Evolutionary conservation across 73 alveolate genomes (phyloP).

Genomic region (Paramecium biaurelia): DNA sequence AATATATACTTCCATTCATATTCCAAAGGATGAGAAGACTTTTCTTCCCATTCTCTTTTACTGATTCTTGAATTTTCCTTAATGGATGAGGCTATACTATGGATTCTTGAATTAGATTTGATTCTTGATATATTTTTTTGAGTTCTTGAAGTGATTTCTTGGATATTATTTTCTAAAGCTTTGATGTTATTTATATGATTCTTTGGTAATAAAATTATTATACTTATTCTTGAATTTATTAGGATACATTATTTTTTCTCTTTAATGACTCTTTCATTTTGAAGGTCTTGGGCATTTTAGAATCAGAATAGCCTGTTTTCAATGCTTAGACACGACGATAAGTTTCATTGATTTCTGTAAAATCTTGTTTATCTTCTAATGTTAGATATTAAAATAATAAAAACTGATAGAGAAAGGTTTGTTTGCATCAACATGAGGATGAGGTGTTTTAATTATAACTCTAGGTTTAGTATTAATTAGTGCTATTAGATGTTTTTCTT

Average conservation of each 20-base stretch:
- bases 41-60: conserved; percentile 46
- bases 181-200: conserved; percentile 2
- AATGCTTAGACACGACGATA: not conserved
- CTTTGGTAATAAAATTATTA: not conserved
- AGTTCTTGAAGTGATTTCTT: not conserved
- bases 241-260: conserved; percentile 22
- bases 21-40: conserved; percentile 43
- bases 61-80: conserved; percentile 1
- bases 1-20: conserved; percentile 25
- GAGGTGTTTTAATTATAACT: not conserved
- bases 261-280: not conserved
- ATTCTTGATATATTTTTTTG: not conserved
- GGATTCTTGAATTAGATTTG: not conserved
- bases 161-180: not conserved
- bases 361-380: not conserved
- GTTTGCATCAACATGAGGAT: conserved; percentile 26
- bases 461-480: not conserved
- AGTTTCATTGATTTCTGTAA: conserved; percentile 31
- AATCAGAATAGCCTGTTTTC: not conserved
- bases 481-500: not conserved
- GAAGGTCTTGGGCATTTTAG: not conserved
- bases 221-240: conserved; percentile 1
- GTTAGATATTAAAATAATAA: not conserved
- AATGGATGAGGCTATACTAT: conserved; percentile 27
- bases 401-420: conserved; percentile 13